A percentile compares a stretch with the other conserved stretches of the same genome.
phyloP scores from a whole-genome alignment of 805 yeast genomes.

The Hanseniaspora hatyaiensis region DNA sequence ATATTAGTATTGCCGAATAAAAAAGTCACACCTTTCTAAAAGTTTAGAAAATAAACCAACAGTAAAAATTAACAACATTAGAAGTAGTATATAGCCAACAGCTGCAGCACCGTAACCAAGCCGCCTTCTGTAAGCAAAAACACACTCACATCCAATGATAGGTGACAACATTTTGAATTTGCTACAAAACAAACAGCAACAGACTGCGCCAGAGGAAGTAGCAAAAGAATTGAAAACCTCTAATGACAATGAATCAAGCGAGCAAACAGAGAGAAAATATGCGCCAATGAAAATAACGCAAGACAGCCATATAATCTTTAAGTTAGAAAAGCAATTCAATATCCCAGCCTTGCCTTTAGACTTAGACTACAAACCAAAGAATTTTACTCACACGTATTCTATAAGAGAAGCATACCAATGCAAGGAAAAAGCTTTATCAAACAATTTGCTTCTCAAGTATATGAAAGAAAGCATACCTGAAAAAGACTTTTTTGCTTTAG shows the following conservation, averaged over 20 bases:
- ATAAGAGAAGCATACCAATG: slow-evolving; percentile 6
- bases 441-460: not conserved
- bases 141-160: no score
- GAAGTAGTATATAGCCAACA: no score
- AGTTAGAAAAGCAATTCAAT: not conserved
- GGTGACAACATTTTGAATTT: no score
- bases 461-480: slow-evolving; percentile 34
- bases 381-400: slow-evolving; percentile 2
- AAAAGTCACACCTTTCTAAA: no score
- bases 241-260: not conserved
- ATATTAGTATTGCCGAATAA: no score
- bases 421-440: slow-evolving; percentile 2
- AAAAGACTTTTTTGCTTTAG: slow-evolving; percentile 39
- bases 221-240: not conserved
- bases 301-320: not conserved
- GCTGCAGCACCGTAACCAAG: no score
- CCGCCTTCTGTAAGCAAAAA: no score
- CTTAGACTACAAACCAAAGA: slow-evolving; percentile 9
- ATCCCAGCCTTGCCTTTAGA: slow-evolving; percentile 4
- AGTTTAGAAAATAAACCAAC: no score
- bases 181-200: no score
- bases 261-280: not conserved
- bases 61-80: no score
- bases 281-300: not conserved
- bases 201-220: no score